These are phyloP conservation scores for Simmondsia chinensis DNA, from an alignment of 148 eudicot species.

Conservation along the genomic window DNA sequence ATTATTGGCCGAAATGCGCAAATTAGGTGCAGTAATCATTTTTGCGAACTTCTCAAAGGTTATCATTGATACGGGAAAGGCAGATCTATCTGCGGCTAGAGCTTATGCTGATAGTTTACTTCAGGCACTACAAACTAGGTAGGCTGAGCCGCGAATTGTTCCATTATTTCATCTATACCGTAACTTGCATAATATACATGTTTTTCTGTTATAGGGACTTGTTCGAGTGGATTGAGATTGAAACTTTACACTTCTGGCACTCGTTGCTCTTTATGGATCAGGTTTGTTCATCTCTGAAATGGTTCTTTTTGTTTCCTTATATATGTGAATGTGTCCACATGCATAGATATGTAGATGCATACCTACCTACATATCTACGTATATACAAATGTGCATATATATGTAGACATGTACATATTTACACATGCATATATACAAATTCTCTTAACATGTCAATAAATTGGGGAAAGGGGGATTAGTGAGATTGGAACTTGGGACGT, in stretches of 20 bases:
- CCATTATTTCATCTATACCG: constrained; percentile 1
- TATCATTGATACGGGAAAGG: constrained; percentile 84
- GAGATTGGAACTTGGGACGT: too few species aligned
- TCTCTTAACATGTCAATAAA: too few species aligned
- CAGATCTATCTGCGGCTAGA: constrained; percentile 76
- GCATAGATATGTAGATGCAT: too few species aligned
- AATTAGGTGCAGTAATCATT: constrained; percentile 78
- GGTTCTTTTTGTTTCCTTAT: not conserved
- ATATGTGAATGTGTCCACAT: too few species aligned
- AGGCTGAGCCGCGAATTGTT: not conserved
- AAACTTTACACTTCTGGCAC: constrained; percentile 84
- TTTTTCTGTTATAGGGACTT: constrained; percentile 44
- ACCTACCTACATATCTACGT: too few species aligned
- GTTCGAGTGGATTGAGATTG: constrained; percentile 96
- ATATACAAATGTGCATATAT: too few species aligned
- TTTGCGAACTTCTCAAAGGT: constrained; percentile 86
- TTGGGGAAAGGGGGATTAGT: too few species aligned
- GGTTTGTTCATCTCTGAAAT: constrained; percentile 33
- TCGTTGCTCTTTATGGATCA: constrained; percentile 97
- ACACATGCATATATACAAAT: too few species aligned
- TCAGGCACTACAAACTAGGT: constrained; percentile 78
- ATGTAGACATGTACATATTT: too few species aligned
- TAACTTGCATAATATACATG: not conserved
- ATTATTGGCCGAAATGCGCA: constrained; percentile 86
- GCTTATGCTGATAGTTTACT: constrained; percentile 88